These are phyloP conservation scores for Diaporthe citri DNA, from an alignment of 2,329 filamentous ascomycete genomes.

Conservation along the genomic window DNA sequence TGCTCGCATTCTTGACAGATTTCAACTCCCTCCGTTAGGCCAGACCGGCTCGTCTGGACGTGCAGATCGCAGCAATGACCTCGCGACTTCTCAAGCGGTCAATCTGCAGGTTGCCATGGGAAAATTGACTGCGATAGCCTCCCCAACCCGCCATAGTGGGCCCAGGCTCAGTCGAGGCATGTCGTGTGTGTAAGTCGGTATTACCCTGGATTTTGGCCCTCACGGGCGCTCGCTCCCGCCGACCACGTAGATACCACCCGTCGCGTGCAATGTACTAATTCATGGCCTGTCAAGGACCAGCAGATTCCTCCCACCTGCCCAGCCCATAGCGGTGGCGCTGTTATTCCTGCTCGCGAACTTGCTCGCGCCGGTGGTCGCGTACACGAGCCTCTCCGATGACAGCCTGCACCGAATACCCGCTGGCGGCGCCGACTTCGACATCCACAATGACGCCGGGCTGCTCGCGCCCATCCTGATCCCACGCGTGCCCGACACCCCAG, in stretches of 20 bases:
- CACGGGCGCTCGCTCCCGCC: neutral
- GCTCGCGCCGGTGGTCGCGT: constrained; percentile 39
- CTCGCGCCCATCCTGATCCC: constrained; percentile 82
- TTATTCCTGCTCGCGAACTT: constrained; percentile 34
- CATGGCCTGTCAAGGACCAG: neutral
- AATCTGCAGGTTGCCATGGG: constrained; percentile 37
- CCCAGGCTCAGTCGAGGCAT: neutral
- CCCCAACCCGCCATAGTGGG: neutral
- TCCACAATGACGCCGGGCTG: constrained; percentile 70
- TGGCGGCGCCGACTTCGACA: constrained; percentile 76
- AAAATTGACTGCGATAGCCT: constrained; percentile 9
- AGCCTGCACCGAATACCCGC: constrained; percentile 63
- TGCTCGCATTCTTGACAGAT: constrained; percentile 29
- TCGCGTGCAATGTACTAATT: constrained; percentile 4
- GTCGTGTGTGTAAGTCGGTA: constrained; percentile 11
- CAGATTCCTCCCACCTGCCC: neutral
- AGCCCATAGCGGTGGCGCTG: constrained; percentile 14
- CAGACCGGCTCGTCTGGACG: neutral
- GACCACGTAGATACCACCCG: neutral
- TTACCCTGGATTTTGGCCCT: neutral
- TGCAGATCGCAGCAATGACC: constrained; percentile 10
- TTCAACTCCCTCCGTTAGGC: neutral
- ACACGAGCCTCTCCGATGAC: constrained; percentile 46
- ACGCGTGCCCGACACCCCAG: constrained; percentile 80
- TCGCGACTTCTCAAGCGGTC: neutral